phyloP scores from a whole-genome alignment of 2,329 filamentous ascomycete genomes.

The Epichloe sp. region DNA sequence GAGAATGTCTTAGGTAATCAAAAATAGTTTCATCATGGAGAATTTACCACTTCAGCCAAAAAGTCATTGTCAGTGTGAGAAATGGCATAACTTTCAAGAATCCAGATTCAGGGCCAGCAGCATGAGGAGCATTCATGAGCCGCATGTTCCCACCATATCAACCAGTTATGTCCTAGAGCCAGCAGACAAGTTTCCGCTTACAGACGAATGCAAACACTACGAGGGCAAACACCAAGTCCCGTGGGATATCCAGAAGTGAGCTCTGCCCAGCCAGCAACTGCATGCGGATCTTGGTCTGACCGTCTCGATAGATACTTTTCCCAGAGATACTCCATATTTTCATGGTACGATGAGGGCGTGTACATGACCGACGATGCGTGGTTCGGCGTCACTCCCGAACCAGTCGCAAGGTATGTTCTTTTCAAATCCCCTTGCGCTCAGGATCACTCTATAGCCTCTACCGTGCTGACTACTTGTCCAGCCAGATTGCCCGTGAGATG shows the following conservation, averaged over 20 bases:
- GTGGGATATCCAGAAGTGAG: constrained; percentile 71
- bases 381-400: constrained; percentile 94
- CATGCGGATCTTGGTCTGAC: background rate
- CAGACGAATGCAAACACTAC: constrained; percentile 64
- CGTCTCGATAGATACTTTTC: constrained; percentile 60
- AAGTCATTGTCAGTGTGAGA: too few species aligned
- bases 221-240: constrained; percentile 57
- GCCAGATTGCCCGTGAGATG: constrained; percentile 65
- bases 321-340: constrained; percentile 79
- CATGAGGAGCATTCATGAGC: constrained; percentile 8
- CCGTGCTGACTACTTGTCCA: constrained; percentile 17
- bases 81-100: background rate
- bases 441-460: background rate
- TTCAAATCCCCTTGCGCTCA: background rate
- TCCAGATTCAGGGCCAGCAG: background rate
- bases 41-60: too few species aligned
- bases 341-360: constrained; percentile 74
- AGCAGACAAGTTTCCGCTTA: constrained; percentile 36
- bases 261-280: too few species aligned
- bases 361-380: constrained; percentile 88
- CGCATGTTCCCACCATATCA: constrained; percentile 6
- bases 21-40: too few species aligned
- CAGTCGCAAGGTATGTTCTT: constrained; percentile 59
- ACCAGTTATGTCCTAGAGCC: constrained; percentile 24
- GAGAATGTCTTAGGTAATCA: too few species aligned